phyloP scores from a whole-genome alignment of 2,329 filamentous ascomycete species.

The Hymenoscyphus salicellus region DNA sequence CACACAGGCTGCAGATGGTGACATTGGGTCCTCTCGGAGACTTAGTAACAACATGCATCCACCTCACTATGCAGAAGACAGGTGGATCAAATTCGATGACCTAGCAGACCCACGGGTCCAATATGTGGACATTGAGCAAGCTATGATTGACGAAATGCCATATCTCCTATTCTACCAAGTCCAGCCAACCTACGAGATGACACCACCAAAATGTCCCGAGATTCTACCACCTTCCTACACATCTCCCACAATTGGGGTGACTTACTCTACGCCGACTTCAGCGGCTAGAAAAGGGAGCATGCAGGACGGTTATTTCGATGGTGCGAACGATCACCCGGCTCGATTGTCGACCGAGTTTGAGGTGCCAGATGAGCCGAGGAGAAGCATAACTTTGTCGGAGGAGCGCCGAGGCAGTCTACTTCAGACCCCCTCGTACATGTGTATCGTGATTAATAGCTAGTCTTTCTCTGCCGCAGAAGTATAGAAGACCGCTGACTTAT shows the following conservation, averaged over 20 bases:
- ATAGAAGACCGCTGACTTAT: too few relatives aligned
- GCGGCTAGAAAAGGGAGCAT: slow-evolving; percentile 9
- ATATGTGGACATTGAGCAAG: slow-evolving; percentile 73
- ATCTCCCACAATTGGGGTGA: slow-evolving; percentile 37
- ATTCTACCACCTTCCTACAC: slow-evolving; percentile 58
- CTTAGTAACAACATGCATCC: slow-evolving; percentile 45
- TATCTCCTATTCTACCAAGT: slow-evolving; percentile 96
- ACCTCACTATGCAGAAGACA: slow-evolving; percentile 65
- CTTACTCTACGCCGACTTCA: slow-evolving; percentile 15
- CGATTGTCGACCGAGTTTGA: slow-evolving; percentile 57
- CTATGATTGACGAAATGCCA: slow-evolving; percentile 81
- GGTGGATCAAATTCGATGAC: slow-evolving; percentile 93
- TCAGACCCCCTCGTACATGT: too few relatives aligned
- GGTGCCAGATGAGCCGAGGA: slow-evolving; percentile 36
- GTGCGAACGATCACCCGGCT: slow-evolving; percentile 40
- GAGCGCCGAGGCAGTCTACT: slow-evolving; percentile 50
- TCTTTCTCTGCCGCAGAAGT: too few relatives aligned
- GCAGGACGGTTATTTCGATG: slow-evolving; percentile 46
- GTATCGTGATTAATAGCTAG: too few relatives aligned
- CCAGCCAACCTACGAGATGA: slow-evolving; percentile 70
- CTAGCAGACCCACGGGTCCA: slow-evolving; percentile 68
- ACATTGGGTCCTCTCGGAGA: slow-evolving; percentile 50
- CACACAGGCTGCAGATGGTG: slow-evolving; percentile 58
- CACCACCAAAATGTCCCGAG: slow-evolving; percentile 29
- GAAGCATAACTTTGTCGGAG: slow-evolving; percentile 48